Conservation (phyloP, 202 grass and related monocot species). For the Dendrocalamus latiflorus region DNA sequence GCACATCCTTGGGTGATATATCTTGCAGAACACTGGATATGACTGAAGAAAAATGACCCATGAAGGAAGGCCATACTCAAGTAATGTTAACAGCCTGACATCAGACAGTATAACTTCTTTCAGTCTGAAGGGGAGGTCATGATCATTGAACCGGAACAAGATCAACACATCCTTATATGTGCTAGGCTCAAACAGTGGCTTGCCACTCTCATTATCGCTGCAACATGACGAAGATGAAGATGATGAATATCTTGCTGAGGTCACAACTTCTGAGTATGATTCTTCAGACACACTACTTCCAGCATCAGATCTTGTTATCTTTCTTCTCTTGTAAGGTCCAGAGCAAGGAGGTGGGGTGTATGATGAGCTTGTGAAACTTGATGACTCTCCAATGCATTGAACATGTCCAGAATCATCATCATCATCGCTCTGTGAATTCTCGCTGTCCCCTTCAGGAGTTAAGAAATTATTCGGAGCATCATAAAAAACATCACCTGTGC, state of each 20-base stretch:
- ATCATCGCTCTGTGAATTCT: conserved; percentile 28
- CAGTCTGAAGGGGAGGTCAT: conserved; percentile 70
- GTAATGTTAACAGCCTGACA: conserved; percentile 81
- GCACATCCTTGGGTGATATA: conserved; percentile 97
- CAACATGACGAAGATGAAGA: conserved; percentile 38
- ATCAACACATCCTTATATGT: conserved; percentile 77
- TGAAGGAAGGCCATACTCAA: conserved; percentile 93
- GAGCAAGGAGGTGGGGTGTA: conserved; percentile 50
- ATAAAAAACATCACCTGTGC: conserved; percentile 72
- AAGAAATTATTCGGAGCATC: conserved; percentile 51
- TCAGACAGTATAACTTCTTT: conserved; percentile 79
- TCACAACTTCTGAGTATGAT: conserved; percentile 58
- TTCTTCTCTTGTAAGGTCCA: conserved; percentile 83
- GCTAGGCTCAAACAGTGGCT: conserved; percentile 43
- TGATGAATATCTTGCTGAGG: conserved; percentile 50
- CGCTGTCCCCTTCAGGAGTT: conserved; percentile 19
- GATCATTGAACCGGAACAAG: conserved; percentile 74
- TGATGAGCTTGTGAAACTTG: conserved; percentile 29
- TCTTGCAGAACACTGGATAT: conserved; percentile 93
- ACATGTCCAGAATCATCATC: conserved; percentile 36
- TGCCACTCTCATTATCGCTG: conserved; percentile 32
- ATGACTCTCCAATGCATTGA: conserved; percentile 16
- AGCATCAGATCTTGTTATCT: conserved; percentile 49
- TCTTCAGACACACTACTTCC: conserved; percentile 41
- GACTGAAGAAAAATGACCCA: conserved; percentile 97